Percentiles rank a stretch among this genome's conserved stretches.
These are phyloP conservation scores for Nigrospora oryzae DNA, from an alignment of 2,329 filamentous ascomycete species.

Conservation along the genomic window DNA sequence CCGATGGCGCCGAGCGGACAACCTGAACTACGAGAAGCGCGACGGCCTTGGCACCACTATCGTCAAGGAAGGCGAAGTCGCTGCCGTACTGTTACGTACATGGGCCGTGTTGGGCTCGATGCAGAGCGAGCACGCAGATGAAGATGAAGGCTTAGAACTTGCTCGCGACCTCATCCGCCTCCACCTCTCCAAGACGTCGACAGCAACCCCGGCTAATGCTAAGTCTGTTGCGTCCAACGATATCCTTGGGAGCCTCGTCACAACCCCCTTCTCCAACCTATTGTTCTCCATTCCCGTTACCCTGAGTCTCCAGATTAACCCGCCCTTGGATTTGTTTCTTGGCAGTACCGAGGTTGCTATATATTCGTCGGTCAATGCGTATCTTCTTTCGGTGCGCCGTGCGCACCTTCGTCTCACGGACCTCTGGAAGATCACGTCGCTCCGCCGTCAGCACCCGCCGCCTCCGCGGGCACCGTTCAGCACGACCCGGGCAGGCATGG, in stretches of 20 bases:
- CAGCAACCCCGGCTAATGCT: conserved; percentile 26
- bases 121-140: conserved; percentile 60
- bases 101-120: conserved; percentile 75
- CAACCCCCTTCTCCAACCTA: conserved; percentile 66
- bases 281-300: conserved; percentile 69
- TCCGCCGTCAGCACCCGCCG: conserved; percentile 69
- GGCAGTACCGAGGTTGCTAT: conserved; percentile 64
- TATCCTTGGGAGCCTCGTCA: conserved; percentile 26
- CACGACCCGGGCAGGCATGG: conserved; percentile 50
- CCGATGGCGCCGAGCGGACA: conserved; percentile 59
- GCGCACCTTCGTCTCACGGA: conserved; percentile 78
- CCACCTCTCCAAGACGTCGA: conserved; percentile 44
- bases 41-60: conserved; percentile 54
- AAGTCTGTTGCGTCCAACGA: conserved; percentile 21
- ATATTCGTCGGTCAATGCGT: conserved; percentile 82
- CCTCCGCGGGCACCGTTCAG: conserved; percentile 58
- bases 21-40: conserved; percentile 46
- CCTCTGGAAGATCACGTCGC: conserved; percentile 76
- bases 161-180: conserved; percentile 71
- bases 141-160: conserved; percentile 76
- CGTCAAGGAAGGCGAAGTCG: conserved; percentile 82
- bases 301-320: conserved; percentile 63
- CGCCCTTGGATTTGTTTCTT: conserved; percentile 83
- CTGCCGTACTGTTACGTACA: conserved; percentile 64
- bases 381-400: conserved; percentile 76